Percentiles rank a stretch among this genome's conserved stretches.
phyloP scores from a whole-genome alignment of 2,329 filamentous ascomycete genomes.

The Colletotrichum scovillei region DNA sequence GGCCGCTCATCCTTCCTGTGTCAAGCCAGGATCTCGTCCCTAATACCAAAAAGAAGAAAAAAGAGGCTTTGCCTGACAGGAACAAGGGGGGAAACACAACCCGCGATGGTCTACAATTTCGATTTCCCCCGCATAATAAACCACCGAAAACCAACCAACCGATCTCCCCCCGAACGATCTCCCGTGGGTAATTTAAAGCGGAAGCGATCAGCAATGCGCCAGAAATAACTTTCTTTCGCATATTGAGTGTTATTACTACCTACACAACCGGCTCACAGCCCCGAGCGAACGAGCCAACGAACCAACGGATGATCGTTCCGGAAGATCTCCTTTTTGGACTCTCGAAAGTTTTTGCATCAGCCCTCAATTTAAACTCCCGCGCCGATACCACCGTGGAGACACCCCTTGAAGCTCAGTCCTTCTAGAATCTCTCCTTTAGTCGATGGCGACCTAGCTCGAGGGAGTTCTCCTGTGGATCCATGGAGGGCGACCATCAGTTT shows the following conservation, averaged over 20 bases:
- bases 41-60: background rate
- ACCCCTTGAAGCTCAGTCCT: conserved; percentile 5
- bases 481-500: background rate
- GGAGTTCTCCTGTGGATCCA: background rate
- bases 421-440: background rate
- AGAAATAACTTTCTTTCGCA: conserved; percentile 20
- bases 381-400: background rate
- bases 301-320: conserved; percentile 6
- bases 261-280: conserved; percentile 9
- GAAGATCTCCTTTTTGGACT: conserved; percentile 22
- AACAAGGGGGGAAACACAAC: conserved; percentile 2
- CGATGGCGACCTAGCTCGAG: background rate
- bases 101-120: conserved; percentile 15
- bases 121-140: conserved; percentile 17
- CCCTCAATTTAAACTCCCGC: background rate
- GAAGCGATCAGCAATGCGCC: conserved; percentile 32
- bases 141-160: background rate
- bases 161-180: background rate
- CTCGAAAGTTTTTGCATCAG: background rate
- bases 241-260: too few relatives aligned
- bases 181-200: conserved; percentile 24
- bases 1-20: background rate
- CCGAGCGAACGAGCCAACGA: background rate
- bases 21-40: background rate
- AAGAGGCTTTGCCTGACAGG: background rate